These are phyloP conservation scores for Diplosphaera chodatii DNA, from an alignment of 139 green algal species.

Conservation along the genomic window DNA sequence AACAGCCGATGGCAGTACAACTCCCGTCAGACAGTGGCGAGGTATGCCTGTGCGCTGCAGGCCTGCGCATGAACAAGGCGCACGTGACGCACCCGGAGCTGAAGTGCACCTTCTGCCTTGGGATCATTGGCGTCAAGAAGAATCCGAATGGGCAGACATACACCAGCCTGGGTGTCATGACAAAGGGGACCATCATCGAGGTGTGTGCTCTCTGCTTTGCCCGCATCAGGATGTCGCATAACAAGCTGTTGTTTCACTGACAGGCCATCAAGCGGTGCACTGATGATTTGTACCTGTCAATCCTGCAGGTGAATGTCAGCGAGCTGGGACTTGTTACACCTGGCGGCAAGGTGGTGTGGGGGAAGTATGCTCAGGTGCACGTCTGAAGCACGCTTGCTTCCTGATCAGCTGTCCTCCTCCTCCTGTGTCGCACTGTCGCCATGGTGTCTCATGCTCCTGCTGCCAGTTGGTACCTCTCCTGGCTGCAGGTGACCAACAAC, in stretches of 20 bases:
- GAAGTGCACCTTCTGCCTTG: slow-evolving; percentile 92
- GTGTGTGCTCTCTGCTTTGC: neutral
- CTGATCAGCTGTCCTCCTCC: too few relatives aligned
- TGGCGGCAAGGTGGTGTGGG: slow-evolving; percentile 98
- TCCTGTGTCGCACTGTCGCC: too few relatives aligned
- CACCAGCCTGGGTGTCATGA: slow-evolving; percentile 92
- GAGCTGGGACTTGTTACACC: slow-evolving; percentile 98
- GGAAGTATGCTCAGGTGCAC: slow-evolving; percentile 95
- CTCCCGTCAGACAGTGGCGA: too few relatives aligned
- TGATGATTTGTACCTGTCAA: too few relatives aligned
- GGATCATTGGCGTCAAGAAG: slow-evolving; percentile 99
- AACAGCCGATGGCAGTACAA: too few relatives aligned
- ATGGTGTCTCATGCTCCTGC: too few relatives aligned
- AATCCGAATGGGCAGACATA: slow-evolving; percentile 98
- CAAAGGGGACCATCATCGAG: slow-evolving; percentile 93
- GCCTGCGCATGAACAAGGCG: slow-evolving; percentile 97
- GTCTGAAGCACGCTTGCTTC: too few relatives aligned
- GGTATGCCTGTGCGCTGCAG: too few relatives aligned
- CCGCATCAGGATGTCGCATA: too few relatives aligned
- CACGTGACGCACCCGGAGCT: slow-evolving; percentile 98
- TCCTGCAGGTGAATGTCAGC: slow-evolving; percentile 86
- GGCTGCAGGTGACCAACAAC: slow-evolving; percentile 82
- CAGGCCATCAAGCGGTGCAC: too few relatives aligned
- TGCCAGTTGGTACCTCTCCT: too few relatives aligned
- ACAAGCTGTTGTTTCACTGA: too few relatives aligned